A percentile compares a stretch with the other conserved stretches of the same genome.
phyloP scores from a whole-genome alignment of 108 stramenopile species.

The Cylindrotheca fusiformis region DNA sequence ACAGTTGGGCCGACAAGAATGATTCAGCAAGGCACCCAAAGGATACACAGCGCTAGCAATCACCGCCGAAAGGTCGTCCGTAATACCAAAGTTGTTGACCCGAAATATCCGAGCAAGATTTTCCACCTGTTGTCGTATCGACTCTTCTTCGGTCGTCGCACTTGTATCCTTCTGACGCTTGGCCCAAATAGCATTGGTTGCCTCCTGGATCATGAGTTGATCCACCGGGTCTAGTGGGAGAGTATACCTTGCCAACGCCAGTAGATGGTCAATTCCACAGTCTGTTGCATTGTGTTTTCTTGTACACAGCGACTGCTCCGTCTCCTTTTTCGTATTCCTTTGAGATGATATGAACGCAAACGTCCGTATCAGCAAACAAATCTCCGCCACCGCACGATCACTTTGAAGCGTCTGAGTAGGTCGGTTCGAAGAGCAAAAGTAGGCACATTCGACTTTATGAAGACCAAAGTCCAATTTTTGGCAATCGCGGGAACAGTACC shows the following conservation, averaged over 20 bases:
- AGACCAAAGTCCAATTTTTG: constrained; percentile 27
- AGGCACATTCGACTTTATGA: constrained; percentile 27
- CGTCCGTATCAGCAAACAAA: constrained; percentile 17
- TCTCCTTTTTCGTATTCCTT: constrained; percentile 6
- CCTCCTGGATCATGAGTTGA: not conserved
- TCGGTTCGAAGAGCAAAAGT: not conserved
- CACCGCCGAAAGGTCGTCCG: constrained; percentile 36
- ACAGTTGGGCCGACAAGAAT: constrained; percentile 71
- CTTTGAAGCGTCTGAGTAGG: not conserved
- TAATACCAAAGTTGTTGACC: constrained; percentile 72
- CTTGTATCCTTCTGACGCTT: not conserved
- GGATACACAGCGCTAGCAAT: constrained; percentile 66
- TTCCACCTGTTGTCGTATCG: constrained; percentile 11
- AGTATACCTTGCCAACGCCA: not conserved
- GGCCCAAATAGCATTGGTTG: constrained; percentile 1
- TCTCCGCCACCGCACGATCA: not conserved
- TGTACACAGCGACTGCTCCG: no score
- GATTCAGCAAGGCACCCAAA: constrained; percentile 67
- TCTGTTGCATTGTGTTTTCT: no score
- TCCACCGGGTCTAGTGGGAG: not conserved
- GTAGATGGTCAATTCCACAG: not conserved
- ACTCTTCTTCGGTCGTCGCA: not conserved
- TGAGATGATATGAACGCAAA: no score
- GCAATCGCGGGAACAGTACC: constrained; percentile 35
- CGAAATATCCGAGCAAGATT: constrained; percentile 17